Base-by-base conservation (phyloP, 2,329 filamentous ascomycete genomes). In the Colletotrichum tropicicola region DNA sequence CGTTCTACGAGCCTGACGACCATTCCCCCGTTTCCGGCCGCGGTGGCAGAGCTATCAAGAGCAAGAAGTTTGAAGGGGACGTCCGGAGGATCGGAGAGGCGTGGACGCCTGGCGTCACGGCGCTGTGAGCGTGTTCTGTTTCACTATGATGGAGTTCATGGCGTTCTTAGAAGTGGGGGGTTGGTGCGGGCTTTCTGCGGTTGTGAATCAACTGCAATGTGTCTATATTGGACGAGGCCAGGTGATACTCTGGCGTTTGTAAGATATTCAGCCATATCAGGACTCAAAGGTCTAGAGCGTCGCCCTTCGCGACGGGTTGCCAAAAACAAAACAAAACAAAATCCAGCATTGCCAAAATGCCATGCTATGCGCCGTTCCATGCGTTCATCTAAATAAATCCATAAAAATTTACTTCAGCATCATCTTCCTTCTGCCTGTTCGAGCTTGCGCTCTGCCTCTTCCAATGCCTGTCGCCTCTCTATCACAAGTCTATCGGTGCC, bases 1-100 rank as follows among this genome's bases (percentile, higher is more conserved):
- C 95, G 0, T 99, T 99, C 79, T 98, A 94, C 77, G 89, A 91
- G 48, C 95, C 95, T 9, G 94, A 98, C 74, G 92, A 95, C 72
- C 90, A 94, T 76, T 86, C 86, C 68, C 91, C 91, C 51, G 75
- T 81, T 4, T 77, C 77, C 1, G 86, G 84, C 0, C 77, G 77
- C 25, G 83, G 84, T 0, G 87, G 87, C 3, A 86, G 89, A 75
- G 90, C 90, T 74, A 98, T 98, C 69, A 91, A 88, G 55, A 97
- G 94, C 77, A 87, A 86, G 70, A 89, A 83, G 75, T 99, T 99
- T 77, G 86, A 89, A 53, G 87, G 89, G 15, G 94, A 98, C 73
- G 90, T 99, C 75, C 89, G 91, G 75, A 85, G 91, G 70, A 96
- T 99, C 76, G 96, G 94, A 32, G 92, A 95, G 73, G 80, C 80